Evolutionary conservation across 2,329 filamentous ascomycete species (phyloP), one percentile per base, ranked within the genome.

Genomic region (Sphaerulina vaccinii): DNA sequence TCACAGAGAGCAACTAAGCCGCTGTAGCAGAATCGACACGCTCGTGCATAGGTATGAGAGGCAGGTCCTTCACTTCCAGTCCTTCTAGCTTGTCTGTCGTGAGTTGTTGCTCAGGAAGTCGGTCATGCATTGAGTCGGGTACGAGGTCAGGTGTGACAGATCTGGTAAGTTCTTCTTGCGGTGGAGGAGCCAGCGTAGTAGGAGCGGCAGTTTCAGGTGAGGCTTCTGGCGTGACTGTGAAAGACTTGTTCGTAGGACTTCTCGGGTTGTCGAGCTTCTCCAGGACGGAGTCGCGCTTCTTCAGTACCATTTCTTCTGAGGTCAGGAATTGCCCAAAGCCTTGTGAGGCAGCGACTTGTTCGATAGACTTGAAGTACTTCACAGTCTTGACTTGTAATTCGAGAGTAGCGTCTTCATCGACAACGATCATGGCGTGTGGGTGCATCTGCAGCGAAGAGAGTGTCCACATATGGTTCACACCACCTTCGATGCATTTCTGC

Each of bases 401-500:
- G 55, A 80, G 48, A 29, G 75, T 74, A 61, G 75, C 73, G 65
- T 92, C 88, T 63, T 92, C 87, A 63, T 95, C 89, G 39, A 87
- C 87, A 8, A 92, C 87, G 59, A 93, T 84, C 77, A 93, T 83
- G 47, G 88, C 85, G 63, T 91, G 86, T 3, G 83, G 85, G 69
- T 93, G 89, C 57, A 92, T 74, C 68, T 95, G 89, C 36, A 95
- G 76, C 49, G 83, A 84, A 7, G 88, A 92, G 5, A 93, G 78
- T 1, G 89, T 92, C 88, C 89, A 95, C 87, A 92, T 92, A 73
- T 93, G 89, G 69, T 90, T 92, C 55, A 95, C 81, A 23, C 86
- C 86, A 51, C 86, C 85, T 70, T 95, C 89, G 57, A 95, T 82
- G 61, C 87, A 90, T 63, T 83, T 86, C 69, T 91, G 86, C 57